These are phyloP conservation scores for Globisporangium ultimum DNA, from an alignment of 352 stramenopile species.

Conservation along the genomic window DNA sequence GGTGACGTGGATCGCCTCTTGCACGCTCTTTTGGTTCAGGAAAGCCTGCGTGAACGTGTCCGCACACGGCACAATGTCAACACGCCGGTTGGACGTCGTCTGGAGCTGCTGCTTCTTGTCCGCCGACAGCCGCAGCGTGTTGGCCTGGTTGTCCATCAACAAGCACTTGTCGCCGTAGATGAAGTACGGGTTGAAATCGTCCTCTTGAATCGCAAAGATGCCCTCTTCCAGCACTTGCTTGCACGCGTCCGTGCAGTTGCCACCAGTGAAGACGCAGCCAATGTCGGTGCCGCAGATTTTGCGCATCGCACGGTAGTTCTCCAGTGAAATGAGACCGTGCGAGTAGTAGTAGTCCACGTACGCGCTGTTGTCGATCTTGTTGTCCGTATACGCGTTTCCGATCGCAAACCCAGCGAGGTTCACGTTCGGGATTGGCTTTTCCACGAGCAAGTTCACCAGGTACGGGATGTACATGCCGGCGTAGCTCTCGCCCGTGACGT, in stretches of 20 bases:
- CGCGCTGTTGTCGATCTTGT: conserved; percentile 42
- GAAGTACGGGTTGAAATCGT: conserved; percentile 63
- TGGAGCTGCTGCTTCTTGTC: conserved; percentile 23
- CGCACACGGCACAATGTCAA: conserved; percentile 48
- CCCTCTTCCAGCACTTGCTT: conserved; percentile 39
- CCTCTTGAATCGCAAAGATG: conserved; percentile 31
- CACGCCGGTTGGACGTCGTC: conserved; percentile 26
- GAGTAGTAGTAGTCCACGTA: conserved; percentile 84
- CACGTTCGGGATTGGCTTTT: conserved; percentile 48
- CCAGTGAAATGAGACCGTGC: conserved; percentile 71
- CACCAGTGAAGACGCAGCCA: conserved; percentile 47
- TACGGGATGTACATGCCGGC: conserved; percentile 89
- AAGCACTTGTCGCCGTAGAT: conserved; percentile 75
- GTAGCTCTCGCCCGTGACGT: conserved; percentile 82
- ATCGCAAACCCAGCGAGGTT: conserved; percentile 72
- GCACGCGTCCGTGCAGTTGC: conserved; percentile 40
- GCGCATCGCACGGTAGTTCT: conserved; percentile 59
- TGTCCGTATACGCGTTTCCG: conserved; percentile 50
- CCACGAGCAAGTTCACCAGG: conserved; percentile 64
- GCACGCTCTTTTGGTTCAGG: conserved; percentile 47
- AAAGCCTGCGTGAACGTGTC: conserved; percentile 62
- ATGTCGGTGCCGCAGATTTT: conserved; percentile 38
- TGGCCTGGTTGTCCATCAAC: conserved; percentile 47
- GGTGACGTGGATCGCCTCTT: conserved; percentile 47
- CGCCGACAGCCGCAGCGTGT: conserved; percentile 34